phyloP scores from a whole-genome alignment of 495 filamentous ascomycete species.

The Pseudoneurospora amorphoporcata region DNA sequence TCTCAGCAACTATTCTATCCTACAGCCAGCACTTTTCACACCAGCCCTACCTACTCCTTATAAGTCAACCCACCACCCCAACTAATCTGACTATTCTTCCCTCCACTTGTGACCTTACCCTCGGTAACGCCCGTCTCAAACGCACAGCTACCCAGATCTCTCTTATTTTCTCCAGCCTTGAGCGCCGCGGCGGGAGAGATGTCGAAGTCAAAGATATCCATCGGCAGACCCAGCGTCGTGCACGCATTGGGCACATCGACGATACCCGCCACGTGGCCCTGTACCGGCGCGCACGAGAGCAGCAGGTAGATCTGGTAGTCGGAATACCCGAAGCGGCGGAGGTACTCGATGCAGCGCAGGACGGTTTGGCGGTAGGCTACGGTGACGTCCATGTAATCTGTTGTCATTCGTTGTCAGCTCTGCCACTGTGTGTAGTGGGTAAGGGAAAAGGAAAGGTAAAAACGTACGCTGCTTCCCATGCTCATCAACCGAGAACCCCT shows the following conservation, averaged over 20 bases:
- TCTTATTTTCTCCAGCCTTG: constrained; percentile 38
- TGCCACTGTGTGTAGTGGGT: not conserved
- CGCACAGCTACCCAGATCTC: constrained; percentile 71
- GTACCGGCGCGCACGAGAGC: constrained; percentile 78
- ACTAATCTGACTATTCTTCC: constrained; percentile 35
- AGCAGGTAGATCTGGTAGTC: constrained; percentile 85
- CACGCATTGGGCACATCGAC: constrained; percentile 82
- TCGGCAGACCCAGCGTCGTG: constrained; percentile 79
- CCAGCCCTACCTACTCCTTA: constrained; percentile 18
- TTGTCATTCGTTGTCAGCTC: not conserved
- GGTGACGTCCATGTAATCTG: constrained; percentile 78
- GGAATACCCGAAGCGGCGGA: constrained; percentile 63
- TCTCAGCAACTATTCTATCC: not conserved
- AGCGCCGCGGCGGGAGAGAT: constrained; percentile 54
- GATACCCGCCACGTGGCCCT: constrained; percentile 89
- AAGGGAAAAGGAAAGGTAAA: not conserved
- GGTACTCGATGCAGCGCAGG: constrained; percentile 73
- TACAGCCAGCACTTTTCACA: not conserved
- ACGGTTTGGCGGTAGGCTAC: constrained; percentile 86
- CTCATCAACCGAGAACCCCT: constrained; percentile 91
- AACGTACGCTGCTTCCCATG: constrained; percentile 63
- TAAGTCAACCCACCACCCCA: constrained; percentile 44
- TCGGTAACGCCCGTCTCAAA: constrained; percentile 46
- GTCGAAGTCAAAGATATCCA: constrained; percentile 96
- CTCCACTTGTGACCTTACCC: constrained; percentile 32